A percentile compares a stretch with the other conserved stretches of the same genome.
Conservation (phyloP, 2,329 filamentous ascomycete species). For the Ascochyta lentis region DNA sequence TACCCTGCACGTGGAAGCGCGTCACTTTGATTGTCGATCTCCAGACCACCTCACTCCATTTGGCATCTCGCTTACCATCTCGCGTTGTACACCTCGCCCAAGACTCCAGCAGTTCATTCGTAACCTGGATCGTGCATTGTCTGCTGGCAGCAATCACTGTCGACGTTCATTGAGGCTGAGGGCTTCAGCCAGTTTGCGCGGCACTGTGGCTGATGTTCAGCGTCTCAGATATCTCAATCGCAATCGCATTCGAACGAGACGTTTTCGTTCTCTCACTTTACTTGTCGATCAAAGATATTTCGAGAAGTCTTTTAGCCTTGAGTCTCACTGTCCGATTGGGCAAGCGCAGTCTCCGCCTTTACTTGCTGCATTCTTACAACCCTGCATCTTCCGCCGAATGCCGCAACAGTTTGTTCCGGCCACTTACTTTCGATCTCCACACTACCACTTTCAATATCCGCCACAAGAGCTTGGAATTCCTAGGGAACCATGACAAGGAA, state of each 20-base stretch:
- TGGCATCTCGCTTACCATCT: slow-evolving; percentile 17
- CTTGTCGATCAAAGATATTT: slow-evolving; percentile 1
- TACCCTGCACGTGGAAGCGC: slow-evolving; percentile 16
- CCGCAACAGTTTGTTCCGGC: slow-evolving; percentile 11
- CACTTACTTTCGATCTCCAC: not conserved
- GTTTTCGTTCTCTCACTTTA: not conserved
- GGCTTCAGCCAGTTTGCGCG: not conserved
- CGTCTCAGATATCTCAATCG: not conserved
- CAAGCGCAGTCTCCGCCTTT: slow-evolving; percentile 9
- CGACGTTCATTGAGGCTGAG: slow-evolving; percentile 2
- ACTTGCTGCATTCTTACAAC: slow-evolving; percentile 13
- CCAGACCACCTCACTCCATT: slow-evolving; percentile 18
- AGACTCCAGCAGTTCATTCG: not conserved
- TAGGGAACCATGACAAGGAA: slow-evolving; percentile 21
- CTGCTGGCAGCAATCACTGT: slow-evolving; percentile 15
- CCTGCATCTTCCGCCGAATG: slow-evolving; percentile 19
- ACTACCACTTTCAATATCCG: slow-evolving; percentile 15
- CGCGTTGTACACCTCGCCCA: slow-evolving; percentile 18
- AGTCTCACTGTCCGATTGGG: slow-evolving; percentile 1
- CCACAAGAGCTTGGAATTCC: slow-evolving; percentile 14
- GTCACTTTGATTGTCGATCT: slow-evolving; percentile 16
- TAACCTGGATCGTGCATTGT: slow-evolving; percentile 10
- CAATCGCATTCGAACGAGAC: slow-evolving; percentile 1
- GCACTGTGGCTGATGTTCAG: not conserved
- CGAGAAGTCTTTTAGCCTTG: not conserved